These are phyloP conservation scores for Penicillium angulare DNA, from an alignment of 495 filamentous ascomycete genomes.

Conservation along the genomic window DNA sequence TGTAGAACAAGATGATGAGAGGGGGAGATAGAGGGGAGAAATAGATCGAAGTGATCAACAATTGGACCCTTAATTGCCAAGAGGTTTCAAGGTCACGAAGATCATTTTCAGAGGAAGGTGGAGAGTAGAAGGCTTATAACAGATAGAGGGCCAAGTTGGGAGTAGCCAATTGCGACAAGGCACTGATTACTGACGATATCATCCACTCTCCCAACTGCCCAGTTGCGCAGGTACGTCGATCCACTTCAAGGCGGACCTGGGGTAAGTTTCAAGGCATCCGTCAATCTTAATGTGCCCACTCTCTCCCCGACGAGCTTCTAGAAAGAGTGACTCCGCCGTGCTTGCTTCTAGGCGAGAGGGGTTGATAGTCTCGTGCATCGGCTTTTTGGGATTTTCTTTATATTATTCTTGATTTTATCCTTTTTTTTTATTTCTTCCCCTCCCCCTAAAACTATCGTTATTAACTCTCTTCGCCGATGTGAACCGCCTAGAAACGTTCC, in stretches of 20 bases:
- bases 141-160: slow-evolving; percentile 13
- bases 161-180: slow-evolving; percentile 32
- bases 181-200: slow-evolving; percentile 30
- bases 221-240: slow-evolving; percentile 31
- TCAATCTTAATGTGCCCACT: slow-evolving; percentile 21
- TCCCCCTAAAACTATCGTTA: no score
- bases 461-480: slow-evolving; percentile 14
- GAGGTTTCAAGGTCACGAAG: slow-evolving; percentile 13
- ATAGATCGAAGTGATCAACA: slow-evolving; percentile 12
- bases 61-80: slow-evolving; percentile 14
- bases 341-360: slow-evolving; percentile 16
- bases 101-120: slow-evolving; percentile 18
- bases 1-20: not conserved
- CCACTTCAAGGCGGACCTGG: slow-evolving; percentile 27
- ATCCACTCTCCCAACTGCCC: slow-evolving; percentile 23
- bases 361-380: slow-evolving; percentile 10
- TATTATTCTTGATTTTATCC: not conserved
- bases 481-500: slow-evolving; percentile 21
- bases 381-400: not conserved
- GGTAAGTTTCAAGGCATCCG: slow-evolving; percentile 25
- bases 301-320: slow-evolving; percentile 33
- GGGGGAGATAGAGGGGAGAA: not conserved
- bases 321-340: slow-evolving; percentile 22
- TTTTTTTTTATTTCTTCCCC: no score
- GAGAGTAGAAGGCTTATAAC: slow-evolving; percentile 29